Evolutionary conservation across 2,329 filamentous ascomycete species (phyloP), one percentile per base, ranked within the genome.

Genomic region (Phialocephala subalpina): DNA sequence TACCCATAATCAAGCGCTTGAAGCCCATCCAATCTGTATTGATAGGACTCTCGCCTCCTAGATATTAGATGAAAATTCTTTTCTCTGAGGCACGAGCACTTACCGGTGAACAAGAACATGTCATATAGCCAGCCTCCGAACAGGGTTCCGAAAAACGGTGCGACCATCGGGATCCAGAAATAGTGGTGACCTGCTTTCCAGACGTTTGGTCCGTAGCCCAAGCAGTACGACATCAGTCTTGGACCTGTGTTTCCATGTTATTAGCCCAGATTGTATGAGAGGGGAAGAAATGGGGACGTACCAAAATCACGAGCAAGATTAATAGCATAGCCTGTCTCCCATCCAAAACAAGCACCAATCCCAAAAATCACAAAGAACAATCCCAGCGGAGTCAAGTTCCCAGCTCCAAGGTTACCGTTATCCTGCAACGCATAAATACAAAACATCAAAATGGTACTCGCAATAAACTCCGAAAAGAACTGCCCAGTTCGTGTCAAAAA

Each of bases 281-380:
- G 22, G 36, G 22, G 29, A 38, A 22, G 22, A 8, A 59, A 36
- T 8, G 33, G n/a, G 20, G 8, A 56, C 61, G 35, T 25, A 1
- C 88, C 89, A 74, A 93, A 91, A 70, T 93, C 91, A 76, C 91
- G 83, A 40, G 90, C 90, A 49, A 91, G 77, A 74, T 93, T 93
- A 69, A 93, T 92, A 16, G 90, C 90, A 78, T 91, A 93, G 27
- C 90, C 90, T 0, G 91, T 94, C 76, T 93, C 87, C 89, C 89
- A 92, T 3, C 91, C 91, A 72, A 92, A 92, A 74, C 88, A 91
- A 45, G 89, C 88, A 25, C 90, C 90, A 45, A 93, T 89, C 11
- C 90, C 91, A 73, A 93, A 92, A 66, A 93, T 87, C 33, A 92
- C 81, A 77, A 92, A 92, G 80, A 92, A 92, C 3, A 92, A 78